Evolutionary conservation across 805 yeast species (phyloP), one percentile per base, ranked within the genome.

Genomic region (Saccharomycopsis fodiens): DNA sequence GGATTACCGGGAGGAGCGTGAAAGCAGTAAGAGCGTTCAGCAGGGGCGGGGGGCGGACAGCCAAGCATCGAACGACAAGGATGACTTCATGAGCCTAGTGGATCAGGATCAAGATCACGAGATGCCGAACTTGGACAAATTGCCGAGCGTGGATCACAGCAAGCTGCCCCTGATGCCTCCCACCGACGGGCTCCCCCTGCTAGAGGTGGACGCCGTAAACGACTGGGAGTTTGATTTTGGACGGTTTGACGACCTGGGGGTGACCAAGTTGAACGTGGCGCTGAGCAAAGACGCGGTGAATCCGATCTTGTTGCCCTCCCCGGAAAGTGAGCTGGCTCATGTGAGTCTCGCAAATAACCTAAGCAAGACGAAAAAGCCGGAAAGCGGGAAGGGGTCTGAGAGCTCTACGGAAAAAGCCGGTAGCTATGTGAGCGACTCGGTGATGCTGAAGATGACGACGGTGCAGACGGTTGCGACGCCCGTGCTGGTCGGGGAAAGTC

Each of bases 1-100:
- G 36, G 65, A 61, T 41, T 57, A 61, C 44, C 47, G 64, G 45
- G 49, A 51, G 4, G 45, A 57, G 16, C 54, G 64, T 44, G 64
- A 59, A 40, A 52, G 53, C 31, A 58, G 58, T 34, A 57, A 54
- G 42, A 52, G 47, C 3, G 35, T 48, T 4, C 60, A 57, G 36
- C 39, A 42, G 21, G 23, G n/a, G 22, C 30, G 21, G 17, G 15
- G 4, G 7, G 31, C 23, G 17, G 34, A 27, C 16, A 10, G 36
- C 36, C 36, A 32, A 13, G 4, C 39, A n/a, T 15, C 35, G 7
- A 16, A 32, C 23, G 20, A 7, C 36, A 17, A 32, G 7, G 20
- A 32, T 15, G 19, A 10, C 12, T 10, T 10, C 5, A 15, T 15
- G 36, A 15, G 36, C 36, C 8, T 17, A 16, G 37, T 23, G 31